Base-by-base conservation (phyloP, 2,329 filamentous ascomycete species). In the Proliferodiscus dingleyae region DNA sequence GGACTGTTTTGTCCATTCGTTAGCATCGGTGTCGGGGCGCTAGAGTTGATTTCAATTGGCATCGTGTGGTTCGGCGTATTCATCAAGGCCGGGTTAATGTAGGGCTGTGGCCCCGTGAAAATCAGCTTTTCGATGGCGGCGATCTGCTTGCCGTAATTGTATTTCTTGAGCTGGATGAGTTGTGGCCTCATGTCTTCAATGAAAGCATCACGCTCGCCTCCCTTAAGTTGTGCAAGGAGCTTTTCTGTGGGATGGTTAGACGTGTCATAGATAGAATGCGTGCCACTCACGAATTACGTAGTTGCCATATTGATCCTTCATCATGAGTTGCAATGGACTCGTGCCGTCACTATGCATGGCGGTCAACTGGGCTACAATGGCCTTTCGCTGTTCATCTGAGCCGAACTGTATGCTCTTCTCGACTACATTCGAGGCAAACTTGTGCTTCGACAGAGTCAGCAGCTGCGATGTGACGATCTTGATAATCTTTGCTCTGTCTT, bases 341-440 rank as follows among this genome's bases (percentile, higher is more conserved):
- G 81, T 80, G 10, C 85, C 85, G 34, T 85, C 78, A 6, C 77
- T 74, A 43, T 78, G 78, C 13, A 73, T 63, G 1, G 73, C 72
- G 2, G 76, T 81, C 21, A 90, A 70, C 47, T 78, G 73, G 40
- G 72, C 70, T 43, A 87, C 77, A 47, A 96, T 89, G 24, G 75
- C 73, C 26, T 73, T 75, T 41, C 85, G 81, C 62, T 95, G 85
- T 41, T 82, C 72, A 16, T 77, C 70, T 0, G 80, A 80, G 16
- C 87, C 88, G 55, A 75, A 78, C 45, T 85, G 73, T 49, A 97
- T 84, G 62, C 89, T 95, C 66, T 89, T 91, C 67, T 98, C 93
- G 1, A 98, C 91, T 2, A 98, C 91, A 58, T 98, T 97, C 61
- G 90, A 96, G 1, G 93, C 91, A 61, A 88, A 94, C 64, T 98